These are phyloP conservation scores for Pseudogymnoascus destructans DNA, from an alignment of 2,329 filamentous ascomycete species.

Conservation along the genomic window DNA sequence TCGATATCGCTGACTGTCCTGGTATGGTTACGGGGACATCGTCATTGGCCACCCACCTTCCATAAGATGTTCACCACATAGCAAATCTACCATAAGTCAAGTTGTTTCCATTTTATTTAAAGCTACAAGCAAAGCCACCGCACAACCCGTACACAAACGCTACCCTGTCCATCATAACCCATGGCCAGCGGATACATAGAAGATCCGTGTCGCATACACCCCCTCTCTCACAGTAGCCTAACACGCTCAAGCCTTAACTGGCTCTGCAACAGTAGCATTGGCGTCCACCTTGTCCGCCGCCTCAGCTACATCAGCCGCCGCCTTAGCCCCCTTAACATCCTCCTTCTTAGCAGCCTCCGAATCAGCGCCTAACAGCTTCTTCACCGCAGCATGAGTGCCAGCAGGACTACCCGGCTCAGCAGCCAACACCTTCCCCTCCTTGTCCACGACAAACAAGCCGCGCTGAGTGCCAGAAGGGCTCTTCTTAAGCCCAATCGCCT, in stretches of 20 bases:
- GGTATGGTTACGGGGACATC: background rate
- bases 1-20: background rate
- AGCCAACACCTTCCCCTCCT: slow-evolving; percentile 66
- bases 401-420: slow-evolving; percentile 63
- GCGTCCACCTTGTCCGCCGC: slow-evolving; percentile 28
- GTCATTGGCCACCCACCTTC: background rate
- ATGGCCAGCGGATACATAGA: background rate
- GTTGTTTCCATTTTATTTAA: background rate
- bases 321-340: background rate
- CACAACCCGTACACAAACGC: background rate
- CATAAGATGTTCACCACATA: background rate
- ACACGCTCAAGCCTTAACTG: background rate
- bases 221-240: background rate
- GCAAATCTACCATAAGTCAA: background rate
- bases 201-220: background rate
- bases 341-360: slow-evolving; percentile 17
- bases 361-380: slow-evolving; percentile 48
- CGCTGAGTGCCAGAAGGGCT: slow-evolving; percentile 64
- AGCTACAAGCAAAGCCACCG: background rate
- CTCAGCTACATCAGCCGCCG: slow-evolving; percentile 30
- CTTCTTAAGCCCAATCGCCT: slow-evolving; percentile 83
- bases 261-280: slow-evolving; percentile 11
- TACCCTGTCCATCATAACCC: background rate
- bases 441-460: slow-evolving; percentile 79
- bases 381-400: slow-evolving; percentile 64